Percentiles rank a stretch among this genome's conserved stretches.
These are phyloP conservation scores for Pythium plurisporium DNA, from an alignment of 352 stramenopile species.

Conservation along the genomic window DNA sequence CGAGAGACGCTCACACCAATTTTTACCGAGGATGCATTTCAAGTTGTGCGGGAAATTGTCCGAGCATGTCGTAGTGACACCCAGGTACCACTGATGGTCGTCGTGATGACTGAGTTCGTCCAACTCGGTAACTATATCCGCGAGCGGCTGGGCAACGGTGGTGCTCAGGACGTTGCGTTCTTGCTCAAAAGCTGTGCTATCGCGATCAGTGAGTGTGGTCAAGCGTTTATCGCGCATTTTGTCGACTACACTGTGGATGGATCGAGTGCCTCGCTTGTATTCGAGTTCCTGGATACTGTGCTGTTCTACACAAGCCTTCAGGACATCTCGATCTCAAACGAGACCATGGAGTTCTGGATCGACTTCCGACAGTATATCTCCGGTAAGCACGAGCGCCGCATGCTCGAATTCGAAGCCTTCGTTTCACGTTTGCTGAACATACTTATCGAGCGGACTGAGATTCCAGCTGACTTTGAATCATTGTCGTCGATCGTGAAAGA, in stretches of 20 bases:
- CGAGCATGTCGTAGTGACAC: slow-evolving; percentile 45
- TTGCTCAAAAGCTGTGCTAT: slow-evolving; percentile 46
- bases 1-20: slow-evolving; percentile 35
- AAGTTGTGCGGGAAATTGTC: slow-evolving; percentile 70
- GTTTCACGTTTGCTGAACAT: slow-evolving; percentile 66
- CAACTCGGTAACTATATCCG: slow-evolving; percentile 53
- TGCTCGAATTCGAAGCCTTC: slow-evolving; percentile 65
- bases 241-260: slow-evolving; percentile 70
- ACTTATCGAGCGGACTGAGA: slow-evolving; percentile 65
- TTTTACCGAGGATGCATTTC: slow-evolving; percentile 44
- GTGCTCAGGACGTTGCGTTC: slow-evolving; percentile 30
- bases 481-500: slow-evolving; percentile 50
- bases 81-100: slow-evolving; percentile 67
- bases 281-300: slow-evolving; percentile 70
- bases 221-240: slow-evolving; percentile 75
- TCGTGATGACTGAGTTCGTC: slow-evolving; percentile 80
- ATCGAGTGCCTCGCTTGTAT: slow-evolving; percentile 55
- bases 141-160: slow-evolving; percentile 25
- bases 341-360: slow-evolving; percentile 84
- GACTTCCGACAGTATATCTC: slow-evolving; percentile 70
- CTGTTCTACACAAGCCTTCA: slow-evolving; percentile 63
- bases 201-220: slow-evolving; percentile 68
- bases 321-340: slow-evolving; percentile 65
- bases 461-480: slow-evolving; percentile 46
- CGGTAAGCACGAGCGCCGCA: slow-evolving; percentile 70